These are phyloP conservation scores for Grosmannia serpens DNA, from an alignment of 2,329 filamentous ascomycete species.

Conservation along the genomic window DNA sequence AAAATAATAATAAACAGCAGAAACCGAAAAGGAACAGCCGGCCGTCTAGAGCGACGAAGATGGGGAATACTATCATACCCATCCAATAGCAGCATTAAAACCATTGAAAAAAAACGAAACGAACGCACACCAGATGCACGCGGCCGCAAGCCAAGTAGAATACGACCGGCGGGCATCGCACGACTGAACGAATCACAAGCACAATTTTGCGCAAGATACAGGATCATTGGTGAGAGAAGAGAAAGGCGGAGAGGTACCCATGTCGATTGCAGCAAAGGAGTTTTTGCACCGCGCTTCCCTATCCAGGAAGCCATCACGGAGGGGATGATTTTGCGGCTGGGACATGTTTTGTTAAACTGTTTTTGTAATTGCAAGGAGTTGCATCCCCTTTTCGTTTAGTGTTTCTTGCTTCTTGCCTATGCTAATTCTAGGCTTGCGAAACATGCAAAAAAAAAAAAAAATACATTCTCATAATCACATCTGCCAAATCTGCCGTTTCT, in stretches of 20 bases:
- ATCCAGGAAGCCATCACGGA: background rate
- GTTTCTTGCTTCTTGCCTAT: background rate
- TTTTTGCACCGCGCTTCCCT: background rate
- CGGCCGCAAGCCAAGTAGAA: background rate
- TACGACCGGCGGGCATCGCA: background rate
- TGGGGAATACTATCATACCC: background rate
- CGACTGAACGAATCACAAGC: background rate
- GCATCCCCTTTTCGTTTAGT: background rate
- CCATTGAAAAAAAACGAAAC: background rate
- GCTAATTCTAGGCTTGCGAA: too few relatives aligned
- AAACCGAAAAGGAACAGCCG: background rate
- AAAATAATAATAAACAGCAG: background rate
- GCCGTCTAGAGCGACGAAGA: background rate
- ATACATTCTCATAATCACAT: too few relatives aligned
- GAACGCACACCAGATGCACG: background rate
- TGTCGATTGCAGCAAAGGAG: background rate
- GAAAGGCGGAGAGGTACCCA: background rate
- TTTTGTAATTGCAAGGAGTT: background rate
- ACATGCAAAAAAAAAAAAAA: too few relatives aligned
- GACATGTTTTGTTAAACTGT: background rate
- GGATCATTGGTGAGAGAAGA: background rate
- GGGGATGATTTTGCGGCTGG: background rate
- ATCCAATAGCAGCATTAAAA: background rate
- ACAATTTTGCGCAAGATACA: background rate
- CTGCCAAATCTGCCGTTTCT: too few relatives aligned